A percentile compares a stretch with the other conserved stretches of the same genome.
Evolutionary conservation across 176 grass and related monocot genomes (phyloP).

Genomic region (Oryza australiensis): DNA sequence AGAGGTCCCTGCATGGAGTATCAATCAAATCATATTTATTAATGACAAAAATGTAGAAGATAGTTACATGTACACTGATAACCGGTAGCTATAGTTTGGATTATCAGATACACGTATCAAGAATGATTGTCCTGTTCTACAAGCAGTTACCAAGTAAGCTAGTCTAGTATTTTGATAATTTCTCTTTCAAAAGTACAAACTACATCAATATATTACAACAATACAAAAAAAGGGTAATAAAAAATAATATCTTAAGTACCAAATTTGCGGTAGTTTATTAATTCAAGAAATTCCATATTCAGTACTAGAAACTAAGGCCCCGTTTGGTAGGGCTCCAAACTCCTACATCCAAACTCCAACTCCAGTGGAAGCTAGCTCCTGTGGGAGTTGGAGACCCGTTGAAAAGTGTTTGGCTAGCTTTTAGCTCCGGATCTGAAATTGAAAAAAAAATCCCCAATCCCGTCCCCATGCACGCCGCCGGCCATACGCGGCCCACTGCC

Average conservation of each 20-base stretch:
- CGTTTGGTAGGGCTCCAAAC: too few species aligned
- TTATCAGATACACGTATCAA: not conserved
- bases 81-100: not conserved
- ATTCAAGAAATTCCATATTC: not conserved
- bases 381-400: too few species aligned
- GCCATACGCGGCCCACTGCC: too few species aligned
- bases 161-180: not conserved
- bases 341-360: too few species aligned
- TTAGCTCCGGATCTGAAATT: too few species aligned
- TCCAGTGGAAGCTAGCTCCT: too few species aligned
- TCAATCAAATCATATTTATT: slow-evolving; percentile 25
- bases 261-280: not conserved
- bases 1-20: slow-evolving; percentile 78
- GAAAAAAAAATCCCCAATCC: too few species aligned
- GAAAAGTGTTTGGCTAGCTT: too few species aligned
- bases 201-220: not conserved
- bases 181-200: not conserved
- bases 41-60: slow-evolving; percentile 21
- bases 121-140: not conserved
- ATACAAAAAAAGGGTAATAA: not conserved
- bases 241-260: not conserved
- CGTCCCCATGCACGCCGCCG: too few species aligned
- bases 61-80: slow-evolving; percentile 21
- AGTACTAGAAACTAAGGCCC: not conserved
- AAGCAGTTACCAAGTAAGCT: slow-evolving; percentile 14